Conservation (phyloP, 495 filamentous ascomycete species). For the Penicillium verhagenii region DNA sequence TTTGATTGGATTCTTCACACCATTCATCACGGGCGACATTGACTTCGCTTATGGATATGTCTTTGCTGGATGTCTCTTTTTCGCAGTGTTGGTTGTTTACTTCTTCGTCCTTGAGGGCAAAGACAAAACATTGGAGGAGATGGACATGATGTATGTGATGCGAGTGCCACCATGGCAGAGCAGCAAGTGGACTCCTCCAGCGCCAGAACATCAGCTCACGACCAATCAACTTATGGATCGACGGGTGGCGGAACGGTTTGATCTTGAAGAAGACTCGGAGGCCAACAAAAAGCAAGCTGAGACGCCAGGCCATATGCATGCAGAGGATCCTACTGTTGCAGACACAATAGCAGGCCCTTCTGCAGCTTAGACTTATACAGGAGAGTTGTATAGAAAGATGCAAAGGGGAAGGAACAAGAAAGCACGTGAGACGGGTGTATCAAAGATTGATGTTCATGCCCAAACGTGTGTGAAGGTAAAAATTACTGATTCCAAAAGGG, state of each 20-base stretch:
- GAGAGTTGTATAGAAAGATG: background rate
- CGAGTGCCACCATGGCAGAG: constrained; percentile 63
- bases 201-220: constrained; percentile 31
- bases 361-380: background rate
- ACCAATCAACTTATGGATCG: constrained; percentile 34
- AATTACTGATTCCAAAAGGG: too few relatives aligned
- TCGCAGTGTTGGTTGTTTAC: constrained; percentile 65
- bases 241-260: constrained; percentile 18
- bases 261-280: constrained; percentile 15
- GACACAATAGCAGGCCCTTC: constrained; percentile 23
- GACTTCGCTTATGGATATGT: constrained; percentile 75
- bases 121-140: constrained; percentile 66
- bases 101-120: constrained; percentile 70
- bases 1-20: constrained; percentile 75
- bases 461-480: too few relatives aligned
- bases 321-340: constrained; percentile 20
- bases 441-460: too few relatives aligned
- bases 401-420: background rate
- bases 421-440: too few relatives aligned
- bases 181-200: constrained; percentile 29
- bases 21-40: constrained; percentile 67
- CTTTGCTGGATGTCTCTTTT: constrained; percentile 66
- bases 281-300: constrained; percentile 14
- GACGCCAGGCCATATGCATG: constrained; percentile 21
- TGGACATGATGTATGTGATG: constrained; percentile 80